Base-by-base conservation (phyloP, 164 flowering plant species). In the Umbellularia californica region DNA sequence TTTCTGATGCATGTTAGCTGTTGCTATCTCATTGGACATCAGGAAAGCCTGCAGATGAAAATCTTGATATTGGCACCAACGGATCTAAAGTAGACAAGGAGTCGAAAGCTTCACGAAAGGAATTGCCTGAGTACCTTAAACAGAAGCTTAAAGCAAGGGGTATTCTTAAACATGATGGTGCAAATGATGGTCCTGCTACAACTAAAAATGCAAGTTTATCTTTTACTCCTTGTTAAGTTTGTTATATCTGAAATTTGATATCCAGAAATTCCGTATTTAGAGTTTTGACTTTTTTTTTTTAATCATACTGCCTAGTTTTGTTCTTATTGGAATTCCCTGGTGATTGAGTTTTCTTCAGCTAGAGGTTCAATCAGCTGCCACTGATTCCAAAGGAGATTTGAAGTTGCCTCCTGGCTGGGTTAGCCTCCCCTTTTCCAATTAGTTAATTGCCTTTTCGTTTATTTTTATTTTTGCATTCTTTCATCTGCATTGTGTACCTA, bases 121-220 rank as follows among this genome's bases (percentile, higher is more conserved):
- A 87, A 63, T 86, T 95, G 83, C 97, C 97, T 22, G 97, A 90
- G 78, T 95, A 86, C 81, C 97, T 95, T 58, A 90, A 90, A 83
- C 86, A 88, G 81, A 95, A 84, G 83, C 78, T 93, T 80, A 93
- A 76, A 83, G 95, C 97, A 14, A 89, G 99, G 83, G 99, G 99
- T n/a, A 91, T 93, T 81, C 84, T 95, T 27, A 91, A 86, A 75
- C 92, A 87, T 71, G 82, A 77, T 14, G 68, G 77, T 62, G 74
- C 75, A 30, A 75, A 76, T 50, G 80, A 28, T 68, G 69, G 66
- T 75, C 58, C 77, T 33, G 75, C 65, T 10, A 28, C 50, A 55
- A 52, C 74, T 76, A 77, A 74, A 68, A 84, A 84, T 71, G 92
- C 77, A 84, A 77, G 86, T 82, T 77, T 52, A 22, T 69, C 17